phyloP scores from a whole-genome alignment of 208 protist genomes.

The Novymonas esmeraldas region DNA sequence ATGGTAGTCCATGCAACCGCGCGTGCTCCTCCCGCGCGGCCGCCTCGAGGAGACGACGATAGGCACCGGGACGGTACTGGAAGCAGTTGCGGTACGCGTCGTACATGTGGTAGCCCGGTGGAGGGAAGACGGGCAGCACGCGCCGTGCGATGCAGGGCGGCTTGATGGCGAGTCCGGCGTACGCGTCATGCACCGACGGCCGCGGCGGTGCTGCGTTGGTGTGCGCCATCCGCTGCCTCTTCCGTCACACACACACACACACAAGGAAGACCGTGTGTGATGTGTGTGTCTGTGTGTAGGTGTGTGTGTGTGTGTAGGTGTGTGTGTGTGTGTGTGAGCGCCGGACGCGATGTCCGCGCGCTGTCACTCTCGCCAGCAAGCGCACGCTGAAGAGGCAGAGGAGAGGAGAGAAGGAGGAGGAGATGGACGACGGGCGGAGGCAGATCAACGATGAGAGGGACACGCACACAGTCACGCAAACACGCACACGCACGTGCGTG shows the following conservation, averaged over 20 bases:
- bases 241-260: neutral
- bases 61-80: constrained; percentile 23
- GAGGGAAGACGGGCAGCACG: constrained; percentile 13
- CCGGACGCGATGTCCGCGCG: neutral
- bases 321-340: neutral
- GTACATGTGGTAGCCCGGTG: constrained; percentile 23
- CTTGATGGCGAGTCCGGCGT: constrained; percentile 1
- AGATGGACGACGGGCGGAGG: neutral
- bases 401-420: neutral
- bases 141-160: constrained; percentile 20
- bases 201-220: neutral
- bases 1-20: neutral
- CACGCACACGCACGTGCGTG: no score
- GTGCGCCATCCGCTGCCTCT: no score
- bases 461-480: no score
- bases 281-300: neutral
- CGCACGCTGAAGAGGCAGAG: neutral
- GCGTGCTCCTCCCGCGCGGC: neutral
- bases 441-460: no score
- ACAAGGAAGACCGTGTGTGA: no score
- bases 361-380: no score
- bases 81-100: constrained; percentile 30
- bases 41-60: constrained; percentile 4
- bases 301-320: neutral
- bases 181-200: neutral